A percentile compares a stretch with the other conserved stretches of the same genome.
phyloP scores from a whole-genome alignment of 306 rosid species.

The Lablab purpureus region DNA sequence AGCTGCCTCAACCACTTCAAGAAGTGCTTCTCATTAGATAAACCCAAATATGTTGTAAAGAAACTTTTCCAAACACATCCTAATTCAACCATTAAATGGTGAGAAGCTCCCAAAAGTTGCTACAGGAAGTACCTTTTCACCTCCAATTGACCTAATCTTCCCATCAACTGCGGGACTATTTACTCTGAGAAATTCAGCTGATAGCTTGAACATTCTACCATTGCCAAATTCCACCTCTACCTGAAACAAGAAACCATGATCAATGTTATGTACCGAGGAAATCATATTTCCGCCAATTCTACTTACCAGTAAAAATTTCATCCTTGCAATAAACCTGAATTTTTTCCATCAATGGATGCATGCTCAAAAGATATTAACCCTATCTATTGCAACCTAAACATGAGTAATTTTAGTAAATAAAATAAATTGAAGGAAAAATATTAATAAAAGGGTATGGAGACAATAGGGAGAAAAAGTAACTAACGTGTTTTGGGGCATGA shows the following conservation, averaged over 20 bases:
- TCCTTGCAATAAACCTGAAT: not conserved
- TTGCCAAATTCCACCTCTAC: slow-evolving; percentile 71
- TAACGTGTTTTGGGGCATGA: slow-evolving; percentile 76
- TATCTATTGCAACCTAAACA: slow-evolving; percentile 4
- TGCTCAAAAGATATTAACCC: not conserved
- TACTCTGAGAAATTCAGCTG: slow-evolving; percentile 88
- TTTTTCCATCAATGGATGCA: not conserved
- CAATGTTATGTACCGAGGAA: not conserved
- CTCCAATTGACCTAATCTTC: slow-evolving; percentile 78
- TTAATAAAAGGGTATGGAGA: not conserved
- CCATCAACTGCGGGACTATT: slow-evolving; percentile 90
- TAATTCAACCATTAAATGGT: not conserved
- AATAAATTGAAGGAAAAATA: not conserved
- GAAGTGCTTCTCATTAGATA: not conserved
- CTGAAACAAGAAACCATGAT: slow-evolving; percentile 48
- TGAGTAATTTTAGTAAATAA: not conserved
- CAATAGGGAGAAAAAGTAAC: not conserved
- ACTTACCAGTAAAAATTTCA: not conserved
- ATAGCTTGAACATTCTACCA: slow-evolving; percentile 68
- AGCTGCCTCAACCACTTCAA: not conserved
- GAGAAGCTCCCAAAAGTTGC: slow-evolving; percentile 4
- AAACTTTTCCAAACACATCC: not conserved
- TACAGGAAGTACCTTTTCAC: slow-evolving; percentile 74
- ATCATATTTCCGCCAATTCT: not conserved
- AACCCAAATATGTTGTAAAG: not conserved